Conservation (phyloP, 2,329 filamentous ascomycete species). For the Diaporthe amygdali region DNA sequence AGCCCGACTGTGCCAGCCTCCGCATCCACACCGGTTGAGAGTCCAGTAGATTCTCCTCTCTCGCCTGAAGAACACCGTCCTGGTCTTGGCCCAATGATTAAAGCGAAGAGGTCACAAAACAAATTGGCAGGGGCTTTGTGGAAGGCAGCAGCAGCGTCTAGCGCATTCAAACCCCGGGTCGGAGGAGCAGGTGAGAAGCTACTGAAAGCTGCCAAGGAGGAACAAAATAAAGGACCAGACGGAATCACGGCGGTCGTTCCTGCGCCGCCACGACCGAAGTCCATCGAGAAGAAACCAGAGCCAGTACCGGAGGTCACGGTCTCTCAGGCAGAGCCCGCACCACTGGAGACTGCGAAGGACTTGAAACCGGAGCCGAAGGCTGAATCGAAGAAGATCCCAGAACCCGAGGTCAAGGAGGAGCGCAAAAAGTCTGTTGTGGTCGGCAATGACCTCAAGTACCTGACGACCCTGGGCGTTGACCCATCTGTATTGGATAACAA, state of each 20-base stretch:
- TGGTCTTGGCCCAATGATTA: slow-evolving; percentile 90
- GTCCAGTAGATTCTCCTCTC: slow-evolving; percentile 32
- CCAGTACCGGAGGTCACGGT: slow-evolving; percentile 62
- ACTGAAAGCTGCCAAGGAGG: slow-evolving; percentile 64
- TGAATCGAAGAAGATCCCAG: slow-evolving; percentile 34
- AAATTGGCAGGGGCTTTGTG: slow-evolving; percentile 79
- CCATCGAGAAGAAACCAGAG: slow-evolving; percentile 43
- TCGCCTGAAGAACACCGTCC: slow-evolving; percentile 59
- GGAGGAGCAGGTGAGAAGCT: slow-evolving; percentile 78
- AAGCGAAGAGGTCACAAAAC: slow-evolving; percentile 73
- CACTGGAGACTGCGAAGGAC: background rate
- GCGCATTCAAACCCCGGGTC: slow-evolving; percentile 81
- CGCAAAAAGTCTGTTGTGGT: slow-evolving; percentile 66
- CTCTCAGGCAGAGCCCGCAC: slow-evolving; percentile 41
- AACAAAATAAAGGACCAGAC: slow-evolving; percentile 74
- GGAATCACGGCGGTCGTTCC: slow-evolving; percentile 90
- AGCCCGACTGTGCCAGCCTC: slow-evolving; percentile 27
- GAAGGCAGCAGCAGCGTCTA: slow-evolving; percentile 77
- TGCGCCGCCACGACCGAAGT: slow-evolving; percentile 65
- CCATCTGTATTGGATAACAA: slow-evolving; percentile 75
- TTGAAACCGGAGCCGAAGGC: slow-evolving; percentile 34
- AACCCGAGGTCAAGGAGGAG: slow-evolving; percentile 47
- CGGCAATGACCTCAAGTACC: slow-evolving; percentile 79
- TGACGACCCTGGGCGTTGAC: slow-evolving; percentile 79
- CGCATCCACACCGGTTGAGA: slow-evolving; percentile 30